phyloP scores from a whole-genome alignment of 2,329 filamentous ascomycete genomes.

The Cladophialophora immunda region DNA sequence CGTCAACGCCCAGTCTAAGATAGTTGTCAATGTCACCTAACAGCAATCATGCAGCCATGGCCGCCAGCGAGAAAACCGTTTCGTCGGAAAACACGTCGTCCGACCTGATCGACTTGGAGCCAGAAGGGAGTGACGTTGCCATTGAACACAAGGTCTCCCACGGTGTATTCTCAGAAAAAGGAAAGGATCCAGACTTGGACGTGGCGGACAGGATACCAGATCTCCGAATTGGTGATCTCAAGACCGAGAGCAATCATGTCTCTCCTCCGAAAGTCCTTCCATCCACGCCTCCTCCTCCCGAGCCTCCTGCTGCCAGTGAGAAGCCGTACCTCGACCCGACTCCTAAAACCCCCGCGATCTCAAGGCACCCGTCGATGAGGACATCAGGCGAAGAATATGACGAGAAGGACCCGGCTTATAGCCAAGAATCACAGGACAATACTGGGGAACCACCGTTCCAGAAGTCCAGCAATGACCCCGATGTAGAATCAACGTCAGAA shows the following conservation, averaged over 20 bases:
- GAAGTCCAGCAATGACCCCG: conserved; percentile 52
- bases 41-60: conserved; percentile 34
- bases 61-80: conserved; percentile 24
- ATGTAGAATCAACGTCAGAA: conserved; percentile 76
- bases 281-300: conserved; percentile 53
- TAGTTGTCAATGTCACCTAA: conserved; percentile 30
- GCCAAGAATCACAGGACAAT: conserved; percentile 56
- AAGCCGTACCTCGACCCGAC: conserved; percentile 61
- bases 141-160: not conserved
- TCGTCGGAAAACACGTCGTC: conserved; percentile 24
- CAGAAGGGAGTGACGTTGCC: conserved; percentile 5
- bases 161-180: conserved; percentile 5
- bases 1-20: not conserved
- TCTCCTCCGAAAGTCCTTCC: conserved; percentile 35
- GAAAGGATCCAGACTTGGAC: conserved; percentile 10
- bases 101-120: conserved; percentile 27
- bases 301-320: conserved; percentile 57
- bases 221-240: conserved; percentile 20
- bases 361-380: conserved; percentile 48
- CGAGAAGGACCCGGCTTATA: conserved; percentile 37
- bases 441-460: conserved; percentile 61
- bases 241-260: conserved; percentile 10
- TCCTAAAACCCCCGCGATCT: conserved; percentile 54
- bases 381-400: conserved; percentile 33
- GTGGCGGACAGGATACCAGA: conserved; percentile 17